These are phyloP conservation scores for Monilinia laxa DNA, from an alignment of 2,329 filamentous ascomycete species.

Conservation along the genomic window DNA sequence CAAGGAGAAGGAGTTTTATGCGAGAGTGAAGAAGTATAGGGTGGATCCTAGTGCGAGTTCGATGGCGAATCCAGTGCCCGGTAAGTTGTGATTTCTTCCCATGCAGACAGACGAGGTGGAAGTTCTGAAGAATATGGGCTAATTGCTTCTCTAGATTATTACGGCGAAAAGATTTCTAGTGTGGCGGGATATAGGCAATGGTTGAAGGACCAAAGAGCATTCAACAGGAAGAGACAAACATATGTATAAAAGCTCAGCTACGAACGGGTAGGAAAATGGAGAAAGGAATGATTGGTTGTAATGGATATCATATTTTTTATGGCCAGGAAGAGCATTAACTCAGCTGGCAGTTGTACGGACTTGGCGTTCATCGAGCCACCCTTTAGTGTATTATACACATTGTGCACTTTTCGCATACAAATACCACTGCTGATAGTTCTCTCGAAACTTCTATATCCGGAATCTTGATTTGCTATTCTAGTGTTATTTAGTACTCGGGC, in stretches of 20 bases:
- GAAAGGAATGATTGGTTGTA: conserved; percentile 17
- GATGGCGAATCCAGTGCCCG: conserved; percentile 74
- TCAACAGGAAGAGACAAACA: conserved; percentile 73
- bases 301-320: conserved; percentile 16
- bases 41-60: conserved; percentile 89
- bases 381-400: conserved; percentile 4
- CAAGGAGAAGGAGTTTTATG: conserved; percentile 95
- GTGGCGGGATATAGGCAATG: conserved; percentile 89
- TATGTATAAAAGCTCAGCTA: conserved; percentile 30
- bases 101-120: background rate
- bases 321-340: conserved; percentile 12
- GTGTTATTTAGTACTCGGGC: conserved; percentile 51
- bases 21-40: conserved; percentile 84
- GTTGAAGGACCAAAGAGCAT: conserved; percentile 96
- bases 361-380: conserved; percentile 23
- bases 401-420: conserved; percentile 4
- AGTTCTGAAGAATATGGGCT: background rate
- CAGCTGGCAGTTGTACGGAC: conserved; percentile 14
- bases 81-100: conserved; percentile 30
- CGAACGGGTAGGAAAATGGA: conserved; percentile 21
- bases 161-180: conserved; percentile 96
- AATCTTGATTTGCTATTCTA: background rate
- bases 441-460: background rate
- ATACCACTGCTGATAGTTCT: conserved; percentile 23
- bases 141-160: conserved; percentile 64